Evolutionary conservation across 2,329 filamentous ascomycete species (phyloP), one percentile per base, ranked within the genome.

Genomic region (Hypoxylon sp.): DNA sequence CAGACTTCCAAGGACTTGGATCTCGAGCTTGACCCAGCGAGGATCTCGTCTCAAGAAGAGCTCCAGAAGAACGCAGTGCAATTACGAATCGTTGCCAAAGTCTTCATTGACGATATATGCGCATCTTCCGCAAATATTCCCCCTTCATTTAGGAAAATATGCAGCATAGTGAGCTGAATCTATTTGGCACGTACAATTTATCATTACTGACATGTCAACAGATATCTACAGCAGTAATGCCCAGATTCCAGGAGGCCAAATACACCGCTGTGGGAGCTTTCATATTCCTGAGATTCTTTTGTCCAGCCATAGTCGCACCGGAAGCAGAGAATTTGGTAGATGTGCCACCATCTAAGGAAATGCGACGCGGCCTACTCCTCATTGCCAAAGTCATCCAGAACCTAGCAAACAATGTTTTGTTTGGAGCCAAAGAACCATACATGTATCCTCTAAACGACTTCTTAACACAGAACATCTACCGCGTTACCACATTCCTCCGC

Each of bases 381-480:
- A 92, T 92, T 71, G 90, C 90, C 55, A 92, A 92, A 75, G 87
- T 92, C 64, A 87, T 92, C 22, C 90, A 92, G 73, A 92, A 91
- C 74, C 81, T 92, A 37, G 90, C 90, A 37, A 92, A 92, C 73
- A 92, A 92, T 64, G 90, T 92, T 30, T 82, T 92, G 1, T 92
- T 92, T 72, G 90, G 90, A 3, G 89, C 89, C 35, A 92, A 92
- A 77, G 90, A 92, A 75, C 88, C 89, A 2, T 92, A 91, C 74
- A 92, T 92, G 90, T 90, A 89, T 68, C 89, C 90, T 1, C 80
- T 92, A 22, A 92, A 92, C 74, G 86, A 90, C 64, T 92, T 92
- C 68, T 79, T 92, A 22, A 88, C 89, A 0, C 84, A 90, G 69
- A 90, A 92, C 71, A 92, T 92, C 57, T 91, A 90, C 76, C 82